phyloP scores from a whole-genome alignment of 371 early-diverging fungal species.

The Apophysomyces sp. region DNA sequence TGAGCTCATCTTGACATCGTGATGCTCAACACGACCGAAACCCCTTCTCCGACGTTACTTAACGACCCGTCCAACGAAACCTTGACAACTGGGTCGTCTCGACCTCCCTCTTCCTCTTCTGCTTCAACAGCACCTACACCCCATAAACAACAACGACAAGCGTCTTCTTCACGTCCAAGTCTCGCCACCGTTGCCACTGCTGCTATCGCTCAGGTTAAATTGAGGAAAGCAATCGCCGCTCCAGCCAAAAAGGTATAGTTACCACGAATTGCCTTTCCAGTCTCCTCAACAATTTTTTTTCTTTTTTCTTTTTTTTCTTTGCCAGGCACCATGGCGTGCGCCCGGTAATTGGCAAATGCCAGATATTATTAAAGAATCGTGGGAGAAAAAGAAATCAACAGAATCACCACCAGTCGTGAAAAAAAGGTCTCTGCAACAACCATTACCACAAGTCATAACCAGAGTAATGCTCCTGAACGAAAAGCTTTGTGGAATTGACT shows the following conservation, averaged over 20 bases:
- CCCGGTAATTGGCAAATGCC: slow-evolving; percentile 50
- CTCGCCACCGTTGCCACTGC: background rate
- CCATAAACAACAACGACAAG: background rate
- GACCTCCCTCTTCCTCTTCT: background rate
- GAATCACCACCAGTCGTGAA: slow-evolving; percentile 4
- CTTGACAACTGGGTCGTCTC: background rate
- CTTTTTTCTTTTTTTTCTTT: background rate
- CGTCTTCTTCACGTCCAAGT: background rate
- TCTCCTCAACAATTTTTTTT: too few relatives aligned
- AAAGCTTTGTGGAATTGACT: too few relatives aligned
- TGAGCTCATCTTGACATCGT: background rate
- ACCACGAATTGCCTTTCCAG: too few relatives aligned
- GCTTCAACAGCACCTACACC: background rate
- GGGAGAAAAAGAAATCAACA: slow-evolving; percentile 21
- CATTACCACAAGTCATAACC: background rate
- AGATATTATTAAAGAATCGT: slow-evolving; percentile 47
- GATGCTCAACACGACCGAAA: background rate
- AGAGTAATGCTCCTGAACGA: background rate
- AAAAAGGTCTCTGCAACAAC: background rate
- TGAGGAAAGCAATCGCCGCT: background rate
- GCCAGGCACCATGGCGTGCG: slow-evolving; percentile 41
- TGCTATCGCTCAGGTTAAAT: background rate
- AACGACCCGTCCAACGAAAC: background rate
- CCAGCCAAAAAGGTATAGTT: background rate
- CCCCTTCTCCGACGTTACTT: background rate